Conservation (phyloP, 2,329 filamentous ascomycete species). For the Pleurostoma richardsiae region DNA sequence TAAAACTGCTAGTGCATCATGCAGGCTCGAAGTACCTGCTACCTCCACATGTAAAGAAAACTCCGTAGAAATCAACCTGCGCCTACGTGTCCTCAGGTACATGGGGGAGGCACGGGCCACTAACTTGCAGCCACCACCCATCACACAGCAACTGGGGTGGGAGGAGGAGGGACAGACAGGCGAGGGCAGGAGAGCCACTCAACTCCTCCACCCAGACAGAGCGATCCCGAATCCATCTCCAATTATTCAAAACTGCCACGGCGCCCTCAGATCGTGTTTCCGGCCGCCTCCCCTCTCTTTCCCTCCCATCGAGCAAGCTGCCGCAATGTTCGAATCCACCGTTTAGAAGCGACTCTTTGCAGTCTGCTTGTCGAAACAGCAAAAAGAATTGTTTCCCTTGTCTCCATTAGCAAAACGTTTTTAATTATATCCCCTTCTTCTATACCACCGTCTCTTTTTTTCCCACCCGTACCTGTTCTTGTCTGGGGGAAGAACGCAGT, state of each 20-base stretch:
- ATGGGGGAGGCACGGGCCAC: no score
- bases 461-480: neutral
- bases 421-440: neutral
- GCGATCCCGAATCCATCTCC: neutral
- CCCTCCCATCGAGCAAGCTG: slow-evolving; percentile 43
- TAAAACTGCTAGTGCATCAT: no score
- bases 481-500: neutral
- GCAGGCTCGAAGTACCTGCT: no score
- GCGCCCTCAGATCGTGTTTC: slow-evolving; percentile 18
- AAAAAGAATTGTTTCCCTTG: slow-evolving; percentile 10
- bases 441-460: neutral
- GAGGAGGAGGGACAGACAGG: neutral
- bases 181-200: neutral
- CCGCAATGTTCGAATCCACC: slow-evolving; percentile 49
- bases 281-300: slow-evolving; percentile 25
- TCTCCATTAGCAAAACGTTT: slow-evolving; percentile 19
- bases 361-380: slow-evolving; percentile 44
- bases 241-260: slow-evolving; percentile 26
- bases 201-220: neutral
- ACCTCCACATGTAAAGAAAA: no score
- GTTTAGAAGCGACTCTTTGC: slow-evolving; percentile 50
- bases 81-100: no score
- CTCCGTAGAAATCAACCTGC: no score
- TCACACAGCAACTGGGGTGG: no score
- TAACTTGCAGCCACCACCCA: no score